phyloP scores from a whole-genome alignment of 768 basidiomycete species.

The Lyophyllum semitale region DNA sequence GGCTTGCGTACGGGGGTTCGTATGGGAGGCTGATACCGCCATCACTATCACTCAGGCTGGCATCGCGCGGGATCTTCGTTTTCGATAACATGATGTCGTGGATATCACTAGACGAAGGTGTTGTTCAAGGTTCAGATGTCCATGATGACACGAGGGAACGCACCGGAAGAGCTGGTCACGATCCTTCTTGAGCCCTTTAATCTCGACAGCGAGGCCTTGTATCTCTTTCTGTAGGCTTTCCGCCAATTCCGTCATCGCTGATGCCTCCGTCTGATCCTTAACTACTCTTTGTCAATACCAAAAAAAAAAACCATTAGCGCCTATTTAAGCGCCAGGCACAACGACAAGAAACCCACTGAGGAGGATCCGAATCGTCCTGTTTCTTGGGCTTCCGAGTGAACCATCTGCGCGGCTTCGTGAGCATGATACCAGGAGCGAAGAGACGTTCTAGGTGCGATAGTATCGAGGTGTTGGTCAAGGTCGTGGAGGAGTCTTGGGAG shows the following conservation, averaged over 20 bases:
- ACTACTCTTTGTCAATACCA: neutral
- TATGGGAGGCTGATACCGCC: neutral
- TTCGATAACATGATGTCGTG: conserved; percentile 16
- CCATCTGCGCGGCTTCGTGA: conserved; percentile 8
- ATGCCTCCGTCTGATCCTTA: neutral
- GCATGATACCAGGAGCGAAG: too few relatives aligned
- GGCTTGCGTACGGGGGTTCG: neutral
- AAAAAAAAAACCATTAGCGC: too few relatives aligned
- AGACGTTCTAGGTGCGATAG: neutral
- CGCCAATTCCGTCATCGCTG: conserved; percentile 14
- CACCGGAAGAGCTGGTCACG: conserved; percentile 14
- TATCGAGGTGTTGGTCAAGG: neutral
- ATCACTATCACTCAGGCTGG: neutral
- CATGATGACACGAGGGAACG: neutral
- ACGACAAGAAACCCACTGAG: too few relatives aligned
- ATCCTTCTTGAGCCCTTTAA: conserved; percentile 10
- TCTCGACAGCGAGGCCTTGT: conserved; percentile 8
- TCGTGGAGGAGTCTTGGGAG: neutral
- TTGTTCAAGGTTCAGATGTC: neutral
- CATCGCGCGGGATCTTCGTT: neutral
- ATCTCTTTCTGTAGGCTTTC: conserved; percentile 12
- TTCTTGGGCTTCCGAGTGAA: conserved; percentile 8
- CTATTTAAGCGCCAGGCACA: neutral
- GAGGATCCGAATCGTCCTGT: neutral
- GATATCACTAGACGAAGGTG: conserved; percentile 9